phyloP scores from a whole-genome alignment of 352 stramenopile species.

The Thalassiosira ordinaria region DNA sequence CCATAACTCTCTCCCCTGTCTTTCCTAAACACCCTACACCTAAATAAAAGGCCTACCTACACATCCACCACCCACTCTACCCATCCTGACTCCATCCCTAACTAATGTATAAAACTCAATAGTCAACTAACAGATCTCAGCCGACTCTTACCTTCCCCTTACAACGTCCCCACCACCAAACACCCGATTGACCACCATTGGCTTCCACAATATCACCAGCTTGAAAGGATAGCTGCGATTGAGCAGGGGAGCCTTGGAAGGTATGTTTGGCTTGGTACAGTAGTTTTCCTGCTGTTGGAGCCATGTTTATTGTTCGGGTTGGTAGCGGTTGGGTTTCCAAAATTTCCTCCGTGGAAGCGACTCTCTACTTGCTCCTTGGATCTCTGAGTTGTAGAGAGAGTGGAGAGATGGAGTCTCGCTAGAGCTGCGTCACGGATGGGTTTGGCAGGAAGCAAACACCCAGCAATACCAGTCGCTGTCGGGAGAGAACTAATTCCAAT shows the following conservation, averaged over 20 bases:
- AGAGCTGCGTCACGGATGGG: too few species aligned
- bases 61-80: not conserved
- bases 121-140: not conserved
- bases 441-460: too few species aligned
- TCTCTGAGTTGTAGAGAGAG: too few species aligned
- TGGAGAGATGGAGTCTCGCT: too few species aligned
- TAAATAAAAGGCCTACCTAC: not conserved
- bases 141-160: conserved; percentile 18
- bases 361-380: too few species aligned
- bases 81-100: not conserved
- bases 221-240: conserved; percentile 80
- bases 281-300: not conserved
- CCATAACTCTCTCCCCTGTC: too few species aligned
- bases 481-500: too few species aligned
- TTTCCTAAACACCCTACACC: too few species aligned
- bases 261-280: conserved; percentile 75
- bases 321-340: too few species aligned
- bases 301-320: too few species aligned
- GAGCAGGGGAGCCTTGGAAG: conserved; percentile 70
- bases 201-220: conserved; percentile 67
- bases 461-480: too few species aligned
- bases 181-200: conserved; percentile 67
- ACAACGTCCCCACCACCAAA: conserved; percentile 81
- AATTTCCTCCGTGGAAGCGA: too few species aligned
- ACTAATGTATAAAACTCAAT: conserved; percentile 11